These are phyloP conservation scores for Dittrichia graveolens DNA, from an alignment of 129 eudicot genomes.

Conservation along the genomic window DNA sequence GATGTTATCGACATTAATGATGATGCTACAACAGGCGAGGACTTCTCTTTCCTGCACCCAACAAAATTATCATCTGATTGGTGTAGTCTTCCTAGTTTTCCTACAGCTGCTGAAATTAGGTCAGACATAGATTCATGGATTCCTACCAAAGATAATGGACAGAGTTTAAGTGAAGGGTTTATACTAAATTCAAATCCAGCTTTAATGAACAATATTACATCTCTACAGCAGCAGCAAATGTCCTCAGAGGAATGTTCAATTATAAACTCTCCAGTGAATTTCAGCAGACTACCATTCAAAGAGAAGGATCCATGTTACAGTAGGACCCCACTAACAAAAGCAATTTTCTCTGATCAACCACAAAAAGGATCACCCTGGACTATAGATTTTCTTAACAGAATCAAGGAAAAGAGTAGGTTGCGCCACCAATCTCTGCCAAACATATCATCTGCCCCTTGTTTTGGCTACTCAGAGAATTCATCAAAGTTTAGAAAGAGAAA, in stretches of 20 bases:
- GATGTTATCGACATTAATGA: constrained; percentile 73
- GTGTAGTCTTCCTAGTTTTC: constrained; percentile 47
- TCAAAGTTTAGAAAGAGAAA: constrained; percentile 69
- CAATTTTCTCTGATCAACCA: constrained; percentile 53
- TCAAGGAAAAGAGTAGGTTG: constrained; percentile 76
- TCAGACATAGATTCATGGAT: constrained; percentile 49
- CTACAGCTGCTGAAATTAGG: constrained; percentile 47
- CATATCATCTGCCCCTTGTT: constrained; percentile 55
- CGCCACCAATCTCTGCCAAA: constrained; percentile 67
- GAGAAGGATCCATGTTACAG: constrained; percentile 34
- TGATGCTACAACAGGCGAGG: constrained; percentile 35
- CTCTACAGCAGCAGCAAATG: background rate
- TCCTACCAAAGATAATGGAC: constrained; percentile 34
- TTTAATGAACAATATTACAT: constrained; percentile 14
- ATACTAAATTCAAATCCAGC: constrained; percentile 31
- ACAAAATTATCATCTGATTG: constrained; percentile 39
- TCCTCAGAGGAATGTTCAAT: constrained; percentile 24
- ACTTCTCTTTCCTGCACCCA: constrained; percentile 31
- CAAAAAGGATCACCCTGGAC: constrained; percentile 94
- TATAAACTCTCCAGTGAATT: constrained; percentile 33
- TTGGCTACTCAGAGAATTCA: constrained; percentile 46
- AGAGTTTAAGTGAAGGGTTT: constrained; percentile 37
- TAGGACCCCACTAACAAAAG: constrained; percentile 76
- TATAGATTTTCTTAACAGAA: constrained; percentile 77
- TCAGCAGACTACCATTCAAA: constrained; percentile 25